phyloP scores from a whole-genome alignment of 1,284 basidiomycete genomes.

The Pyrrhoderma lamaoense region DNA sequence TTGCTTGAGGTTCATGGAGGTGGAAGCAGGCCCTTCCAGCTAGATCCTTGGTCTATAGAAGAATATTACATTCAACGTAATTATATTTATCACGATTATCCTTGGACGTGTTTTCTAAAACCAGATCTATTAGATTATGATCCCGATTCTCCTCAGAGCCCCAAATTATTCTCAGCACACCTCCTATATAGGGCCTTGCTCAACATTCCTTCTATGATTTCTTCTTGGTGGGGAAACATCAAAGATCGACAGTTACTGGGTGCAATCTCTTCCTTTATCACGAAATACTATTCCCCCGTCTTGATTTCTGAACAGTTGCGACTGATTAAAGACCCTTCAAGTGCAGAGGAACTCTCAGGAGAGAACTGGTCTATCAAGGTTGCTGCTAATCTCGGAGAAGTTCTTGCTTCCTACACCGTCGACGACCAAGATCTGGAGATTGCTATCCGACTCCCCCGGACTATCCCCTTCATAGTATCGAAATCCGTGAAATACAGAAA shows the following conservation, averaged over 20 bases:
- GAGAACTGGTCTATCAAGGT: conserved; percentile 83
- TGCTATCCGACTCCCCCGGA: conserved; percentile 81
- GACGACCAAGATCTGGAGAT: conserved; percentile 96
- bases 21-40: conserved; percentile 57
- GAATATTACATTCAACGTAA: conserved; percentile 78
- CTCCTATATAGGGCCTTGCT: conserved; percentile 83
- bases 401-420: conserved; percentile 76
- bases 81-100: conserved; percentile 26
- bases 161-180: conserved; percentile 77
- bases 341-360: conserved; percentile 62
- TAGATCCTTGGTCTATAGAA: conserved; percentile 80
- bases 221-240: conserved; percentile 80
- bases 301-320: conserved; percentile 81
- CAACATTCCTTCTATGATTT: conserved; percentile 75
- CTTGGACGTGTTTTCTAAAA: conserved; percentile 14
- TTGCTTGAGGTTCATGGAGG: conserved; percentile 61
- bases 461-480: conserved; percentile 87
- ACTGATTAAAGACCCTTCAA: conserved; percentile 62
- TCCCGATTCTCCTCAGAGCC: conserved; percentile 44
- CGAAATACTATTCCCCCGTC: conserved; percentile 84
- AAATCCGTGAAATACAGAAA: conserved; percentile 78
- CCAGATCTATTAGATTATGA: conserved; percentile 50
- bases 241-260: conserved; percentile 84
- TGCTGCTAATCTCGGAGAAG: conserved; percentile 60
- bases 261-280: conserved; percentile 73